These are phyloP conservation scores for Colletotrichum sp. DNA, from an alignment of 2,329 filamentous ascomycete genomes.

Conservation along the genomic window DNA sequence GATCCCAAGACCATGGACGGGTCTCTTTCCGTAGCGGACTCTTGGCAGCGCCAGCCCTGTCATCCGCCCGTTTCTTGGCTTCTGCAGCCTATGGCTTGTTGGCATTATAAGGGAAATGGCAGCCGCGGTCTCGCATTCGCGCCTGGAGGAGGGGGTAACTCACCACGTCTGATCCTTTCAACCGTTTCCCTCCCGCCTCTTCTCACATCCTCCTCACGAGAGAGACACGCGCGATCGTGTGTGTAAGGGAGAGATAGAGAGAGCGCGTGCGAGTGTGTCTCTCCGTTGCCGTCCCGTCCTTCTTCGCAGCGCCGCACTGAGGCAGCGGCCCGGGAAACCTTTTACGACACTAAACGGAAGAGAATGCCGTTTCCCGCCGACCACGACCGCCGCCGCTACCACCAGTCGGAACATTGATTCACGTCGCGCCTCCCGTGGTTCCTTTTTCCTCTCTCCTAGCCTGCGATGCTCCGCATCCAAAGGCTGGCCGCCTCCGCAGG, in stretches of 20 bases:
- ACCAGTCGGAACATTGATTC: slow-evolving; percentile 1
- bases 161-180: neutral
- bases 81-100: neutral
- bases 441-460: neutral
- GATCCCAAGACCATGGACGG: slow-evolving; percentile 11
- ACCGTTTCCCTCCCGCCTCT: neutral
- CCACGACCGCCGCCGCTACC: neutral
- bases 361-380: slow-evolving; percentile 12
- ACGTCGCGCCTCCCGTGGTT: neutral
- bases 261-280: neutral
- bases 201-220: neutral
- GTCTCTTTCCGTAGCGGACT: slow-evolving; percentile 12
- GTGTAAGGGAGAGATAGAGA: neutral
- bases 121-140: slow-evolving; percentile 4
- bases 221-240: neutral
- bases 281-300: neutral
- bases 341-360: neutral
- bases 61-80: slow-evolving; percentile 14
- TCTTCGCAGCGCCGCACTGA: neutral
- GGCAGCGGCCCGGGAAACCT: neutral
- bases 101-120: slow-evolving; percentile 17
- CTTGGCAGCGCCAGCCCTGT: slow-evolving; percentile 20
- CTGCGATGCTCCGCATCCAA: slow-evolving; percentile 8
- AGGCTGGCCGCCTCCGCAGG: slow-evolving; percentile 8
- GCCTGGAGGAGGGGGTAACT: neutral